A percentile compares a stretch with the other conserved stretches of the same genome.
Conservation (phyloP, 805 yeast genomes). For the Clavispora carvajalis region DNA sequence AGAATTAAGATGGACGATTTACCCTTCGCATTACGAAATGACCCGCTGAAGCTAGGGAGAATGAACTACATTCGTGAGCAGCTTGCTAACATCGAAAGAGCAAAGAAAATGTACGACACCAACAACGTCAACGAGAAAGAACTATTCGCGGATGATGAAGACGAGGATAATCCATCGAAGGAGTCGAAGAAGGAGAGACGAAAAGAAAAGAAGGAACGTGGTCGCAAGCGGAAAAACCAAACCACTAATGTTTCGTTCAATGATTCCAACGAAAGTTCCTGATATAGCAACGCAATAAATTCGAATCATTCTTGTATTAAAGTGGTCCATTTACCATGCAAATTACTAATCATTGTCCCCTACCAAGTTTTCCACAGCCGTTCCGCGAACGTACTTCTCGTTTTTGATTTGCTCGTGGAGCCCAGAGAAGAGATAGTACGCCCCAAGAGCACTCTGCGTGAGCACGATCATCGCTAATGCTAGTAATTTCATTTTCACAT, state of each 20-base stretch:
- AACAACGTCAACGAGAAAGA: conserved; percentile 17
- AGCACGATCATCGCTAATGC: conserved; percentile 1
- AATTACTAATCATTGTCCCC: conserved; percentile 5
- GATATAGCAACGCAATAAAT: too few species aligned
- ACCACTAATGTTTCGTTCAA: conserved; percentile 8
- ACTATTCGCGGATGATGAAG: conserved; percentile 13
- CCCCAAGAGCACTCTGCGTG: background rate
- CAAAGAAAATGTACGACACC: conserved; percentile 38
- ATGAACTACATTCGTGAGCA: conserved; percentile 37
- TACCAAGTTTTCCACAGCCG: conserved; percentile 43
- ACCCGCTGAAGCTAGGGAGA: conserved; percentile 38
- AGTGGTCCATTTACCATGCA: background rate
- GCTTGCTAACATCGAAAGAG: conserved; percentile 31
- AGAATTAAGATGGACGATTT: conserved; percentile 39
- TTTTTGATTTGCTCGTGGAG: conserved; percentile 48
- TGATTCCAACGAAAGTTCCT: conserved; percentile 14
- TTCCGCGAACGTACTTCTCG: conserved; percentile 53
- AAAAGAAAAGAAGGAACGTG: conserved; percentile 4
- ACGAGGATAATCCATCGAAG: conserved; percentile 9
- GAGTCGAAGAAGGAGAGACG: conserved; percentile 6
- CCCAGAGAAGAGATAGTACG: conserved; percentile 3
- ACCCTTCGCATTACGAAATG: conserved; percentile 36
- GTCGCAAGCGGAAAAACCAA: conserved; percentile 5
- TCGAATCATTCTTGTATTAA: background rate
- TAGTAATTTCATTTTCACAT: background rate